Conservation (phyloP, 495 filamentous ascomycete species). For the Podospora didyma region DNA sequence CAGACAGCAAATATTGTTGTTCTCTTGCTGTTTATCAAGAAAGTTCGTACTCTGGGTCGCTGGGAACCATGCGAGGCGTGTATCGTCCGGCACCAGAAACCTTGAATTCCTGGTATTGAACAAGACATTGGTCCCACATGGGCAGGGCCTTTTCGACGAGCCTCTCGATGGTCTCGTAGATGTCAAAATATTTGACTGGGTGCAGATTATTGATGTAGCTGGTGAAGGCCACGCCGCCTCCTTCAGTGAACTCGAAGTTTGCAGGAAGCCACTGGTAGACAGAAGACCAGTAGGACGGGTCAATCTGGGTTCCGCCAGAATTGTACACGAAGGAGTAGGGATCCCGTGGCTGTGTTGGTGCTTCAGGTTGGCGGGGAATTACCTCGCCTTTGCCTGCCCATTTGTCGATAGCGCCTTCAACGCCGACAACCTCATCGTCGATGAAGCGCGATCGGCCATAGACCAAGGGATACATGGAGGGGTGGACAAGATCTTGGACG, state of each 20-base stretch:
- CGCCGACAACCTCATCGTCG: constrained; percentile 28
- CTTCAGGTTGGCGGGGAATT: constrained; percentile 20
- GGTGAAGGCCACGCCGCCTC: constrained; percentile 61
- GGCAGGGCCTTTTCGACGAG: constrained; percentile 50
- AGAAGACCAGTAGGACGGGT: constrained; percentile 35
- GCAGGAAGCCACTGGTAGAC: constrained; percentile 61
- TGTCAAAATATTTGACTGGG: constrained; percentile 39
- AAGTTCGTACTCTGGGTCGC: neutral
- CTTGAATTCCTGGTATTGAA: constrained; percentile 25
- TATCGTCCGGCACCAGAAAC: constrained; percentile 43
- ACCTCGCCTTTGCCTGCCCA: constrained; percentile 28
- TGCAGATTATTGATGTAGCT: constrained; percentile 67
- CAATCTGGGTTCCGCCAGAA: constrained; percentile 5
- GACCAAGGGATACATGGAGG: constrained; percentile 58
- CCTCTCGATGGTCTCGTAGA: constrained; percentile 52
- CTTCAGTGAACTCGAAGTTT: constrained; percentile 42
- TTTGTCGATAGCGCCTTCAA: constrained; percentile 26
- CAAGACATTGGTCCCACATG: constrained; percentile 46
- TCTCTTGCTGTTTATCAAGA: constrained; percentile 6
- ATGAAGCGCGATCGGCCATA: constrained; percentile 37
- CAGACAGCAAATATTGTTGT: neutral
- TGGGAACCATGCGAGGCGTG: constrained; percentile 42
- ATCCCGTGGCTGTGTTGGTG: too few relatives aligned
- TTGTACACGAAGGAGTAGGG: constrained; percentile 20
- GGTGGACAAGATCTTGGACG: constrained; percentile 60